Percentiles rank a stretch among this genome's conserved stretches.
Evolutionary conservation across 2,329 filamentous ascomycete genomes (phyloP).

Genomic region (Claviceps sp.): DNA sequence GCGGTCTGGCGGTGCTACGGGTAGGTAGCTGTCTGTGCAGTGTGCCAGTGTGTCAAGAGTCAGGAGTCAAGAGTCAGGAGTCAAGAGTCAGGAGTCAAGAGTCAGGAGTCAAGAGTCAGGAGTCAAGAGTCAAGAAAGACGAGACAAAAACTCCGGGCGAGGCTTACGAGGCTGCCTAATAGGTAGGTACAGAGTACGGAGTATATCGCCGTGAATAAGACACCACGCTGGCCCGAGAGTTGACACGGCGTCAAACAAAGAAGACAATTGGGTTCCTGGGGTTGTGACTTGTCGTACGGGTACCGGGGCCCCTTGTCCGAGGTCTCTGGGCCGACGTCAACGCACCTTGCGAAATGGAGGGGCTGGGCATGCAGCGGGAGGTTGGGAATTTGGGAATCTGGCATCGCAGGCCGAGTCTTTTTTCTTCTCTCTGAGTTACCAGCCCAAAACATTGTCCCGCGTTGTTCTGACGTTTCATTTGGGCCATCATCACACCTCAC

Average conservation of each 20-base stretch:
- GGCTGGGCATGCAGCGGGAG: slow-evolving; percentile 17
- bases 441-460: neutral
- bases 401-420: neutral
- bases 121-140: too few species aligned
- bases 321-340: neutral
- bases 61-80: too few species aligned
- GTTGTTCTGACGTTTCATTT: neutral
- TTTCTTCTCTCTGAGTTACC: neutral
- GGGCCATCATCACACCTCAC: neutral
- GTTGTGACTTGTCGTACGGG: neutral
- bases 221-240: neutral
- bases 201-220: neutral
- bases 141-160: too few species aligned
- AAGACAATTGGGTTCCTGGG: neutral
- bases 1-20: too few species aligned
- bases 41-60: too few species aligned
- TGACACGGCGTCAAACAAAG: neutral
- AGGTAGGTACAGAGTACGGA: too few species aligned
- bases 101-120: too few species aligned
- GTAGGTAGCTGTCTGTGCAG: too few species aligned
- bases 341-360: slow-evolving; percentile 9
- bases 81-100: too few species aligned
- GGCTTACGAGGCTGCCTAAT: too few species aligned
- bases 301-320: neutral
- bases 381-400: slow-evolving; percentile 13